Conservation (phyloP, 768 basidiomycete genomes). For the Tephrocybe sp. region DNA sequence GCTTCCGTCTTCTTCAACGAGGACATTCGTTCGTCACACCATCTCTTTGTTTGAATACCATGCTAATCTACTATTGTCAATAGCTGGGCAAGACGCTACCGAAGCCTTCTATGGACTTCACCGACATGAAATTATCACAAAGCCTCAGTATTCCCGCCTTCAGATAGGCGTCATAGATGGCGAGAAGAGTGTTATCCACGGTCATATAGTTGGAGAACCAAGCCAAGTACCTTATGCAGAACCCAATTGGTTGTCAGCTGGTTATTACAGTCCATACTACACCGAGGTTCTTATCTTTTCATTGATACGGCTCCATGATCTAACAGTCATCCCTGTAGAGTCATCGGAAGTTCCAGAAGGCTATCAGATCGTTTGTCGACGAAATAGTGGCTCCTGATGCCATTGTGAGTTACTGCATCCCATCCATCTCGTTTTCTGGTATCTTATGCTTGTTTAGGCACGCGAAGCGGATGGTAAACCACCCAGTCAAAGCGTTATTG, state of each 20-base stretch:
- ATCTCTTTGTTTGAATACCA: not conserved
- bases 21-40: constrained; percentile 59
- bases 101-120: constrained; percentile 92
- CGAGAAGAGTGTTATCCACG: constrained; percentile 57
- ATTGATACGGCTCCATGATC: constrained; percentile 6
- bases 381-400: constrained; percentile 62
- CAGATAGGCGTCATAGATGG: constrained; percentile 74
- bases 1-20: constrained; percentile 68
- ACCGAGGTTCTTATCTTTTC: constrained; percentile 52
- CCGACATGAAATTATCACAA: constrained; percentile 79
- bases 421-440: constrained; percentile 1
- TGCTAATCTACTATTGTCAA: constrained; percentile 20
- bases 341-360: constrained; percentile 61
- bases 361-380: constrained; percentile 70
- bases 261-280: constrained; percentile 77
- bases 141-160: constrained; percentile 74
- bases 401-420: constrained; percentile 24
- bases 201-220: constrained; percentile 57
- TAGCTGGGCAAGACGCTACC: constrained; percentile 87
- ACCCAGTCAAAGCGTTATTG: constrained; percentile 70
- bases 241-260: constrained; percentile 71
- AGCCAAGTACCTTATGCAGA: constrained; percentile 89
- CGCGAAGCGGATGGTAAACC: constrained; percentile 91
- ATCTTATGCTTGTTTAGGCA: constrained; percentile 43
- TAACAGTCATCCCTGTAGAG: constrained; percentile 33